A percentile compares a stretch with the other conserved stretches of the same genome.
Evolutionary conservation across 169 alveolate genomes (phyloP).

Genomic region (Plasmodium sp.): DNA sequence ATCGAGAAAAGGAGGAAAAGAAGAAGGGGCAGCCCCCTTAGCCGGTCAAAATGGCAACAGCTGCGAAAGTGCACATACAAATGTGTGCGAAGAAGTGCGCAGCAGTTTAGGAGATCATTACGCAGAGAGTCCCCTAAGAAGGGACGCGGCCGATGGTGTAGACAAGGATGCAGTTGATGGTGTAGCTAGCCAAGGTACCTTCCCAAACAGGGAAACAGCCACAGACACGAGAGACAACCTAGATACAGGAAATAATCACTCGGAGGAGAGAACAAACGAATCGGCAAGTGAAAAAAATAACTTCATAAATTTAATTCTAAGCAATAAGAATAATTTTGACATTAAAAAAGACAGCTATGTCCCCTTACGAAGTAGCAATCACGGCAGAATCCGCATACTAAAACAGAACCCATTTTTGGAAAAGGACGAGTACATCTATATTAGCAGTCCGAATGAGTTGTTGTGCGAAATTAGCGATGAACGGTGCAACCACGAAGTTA

Average conservation of each 20-base stretch:
- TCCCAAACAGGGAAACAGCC: background rate
- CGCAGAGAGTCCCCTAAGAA: background rate
- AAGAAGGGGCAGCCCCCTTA: background rate
- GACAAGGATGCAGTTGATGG: background rate
- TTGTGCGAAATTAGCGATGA: constrained; percentile 63
- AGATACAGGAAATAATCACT: background rate
- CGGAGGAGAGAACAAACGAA: background rate
- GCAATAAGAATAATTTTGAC: constrained; percentile 16
- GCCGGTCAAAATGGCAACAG: background rate
- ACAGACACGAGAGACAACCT: background rate
- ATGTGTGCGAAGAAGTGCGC: background rate
- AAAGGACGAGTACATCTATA: constrained; percentile 25
- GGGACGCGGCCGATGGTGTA: background rate
- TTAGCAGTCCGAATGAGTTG: constrained; percentile 16
- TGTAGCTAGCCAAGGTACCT: background rate
- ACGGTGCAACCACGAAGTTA: constrained; percentile 35
- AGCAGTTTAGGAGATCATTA: background rate
- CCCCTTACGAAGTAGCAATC: constrained; percentile 7
- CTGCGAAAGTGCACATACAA: background rate
- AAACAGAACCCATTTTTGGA: background rate
- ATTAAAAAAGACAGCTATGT: constrained; percentile 18
- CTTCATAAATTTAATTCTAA: constrained; percentile 41
- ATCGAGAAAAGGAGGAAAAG: background rate
- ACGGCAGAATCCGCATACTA: constrained; percentile 42
- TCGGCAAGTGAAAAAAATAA: constrained; percentile 12